phyloP scores from a whole-genome alignment of 345 rosid genomes.

The Euphorbia tirucalli region DNA sequence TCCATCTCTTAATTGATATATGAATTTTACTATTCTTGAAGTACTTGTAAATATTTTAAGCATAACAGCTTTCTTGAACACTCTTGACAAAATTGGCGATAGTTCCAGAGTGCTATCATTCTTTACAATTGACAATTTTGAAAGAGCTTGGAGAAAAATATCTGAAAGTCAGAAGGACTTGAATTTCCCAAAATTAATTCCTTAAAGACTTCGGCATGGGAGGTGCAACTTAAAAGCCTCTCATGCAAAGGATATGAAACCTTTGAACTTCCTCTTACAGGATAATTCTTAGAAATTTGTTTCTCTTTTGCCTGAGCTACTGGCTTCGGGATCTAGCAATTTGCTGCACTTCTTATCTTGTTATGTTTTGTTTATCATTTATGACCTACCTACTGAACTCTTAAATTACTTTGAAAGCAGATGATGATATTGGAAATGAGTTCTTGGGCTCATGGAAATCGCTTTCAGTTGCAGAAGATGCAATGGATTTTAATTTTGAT shows the following conservation, averaged over 20 bases:
- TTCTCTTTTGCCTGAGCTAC: neutral
- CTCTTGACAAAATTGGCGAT: neutral
- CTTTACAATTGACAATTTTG: neutral
- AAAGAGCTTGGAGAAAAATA: neutral
- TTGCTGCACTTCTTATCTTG: neutral
- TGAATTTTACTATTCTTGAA: neutral
- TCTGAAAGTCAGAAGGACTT: neutral
- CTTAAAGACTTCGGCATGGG: neutral
- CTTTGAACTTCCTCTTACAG: neutral
- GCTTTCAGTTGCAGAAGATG: constrained; percentile 49
- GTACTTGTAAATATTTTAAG: neutral
- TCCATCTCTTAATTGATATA: neutral
- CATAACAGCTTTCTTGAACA: neutral
- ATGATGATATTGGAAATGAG: constrained; percentile 70
- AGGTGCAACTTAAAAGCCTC: neutral
- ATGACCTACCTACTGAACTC: neutral
- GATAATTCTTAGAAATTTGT: neutral
- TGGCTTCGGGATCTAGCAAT: neutral
- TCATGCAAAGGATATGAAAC: neutral
- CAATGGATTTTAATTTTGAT: constrained; percentile 68
- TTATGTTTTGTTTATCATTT: neutral
- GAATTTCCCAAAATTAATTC: neutral
- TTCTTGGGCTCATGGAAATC: constrained; percentile 69
- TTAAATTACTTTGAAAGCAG: constrained; percentile 34
- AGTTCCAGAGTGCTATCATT: neutral